Evolutionary conservation across 2,329 filamentous ascomycete species (phyloP).

Genomic region (Phyllachora maydis): DNA sequence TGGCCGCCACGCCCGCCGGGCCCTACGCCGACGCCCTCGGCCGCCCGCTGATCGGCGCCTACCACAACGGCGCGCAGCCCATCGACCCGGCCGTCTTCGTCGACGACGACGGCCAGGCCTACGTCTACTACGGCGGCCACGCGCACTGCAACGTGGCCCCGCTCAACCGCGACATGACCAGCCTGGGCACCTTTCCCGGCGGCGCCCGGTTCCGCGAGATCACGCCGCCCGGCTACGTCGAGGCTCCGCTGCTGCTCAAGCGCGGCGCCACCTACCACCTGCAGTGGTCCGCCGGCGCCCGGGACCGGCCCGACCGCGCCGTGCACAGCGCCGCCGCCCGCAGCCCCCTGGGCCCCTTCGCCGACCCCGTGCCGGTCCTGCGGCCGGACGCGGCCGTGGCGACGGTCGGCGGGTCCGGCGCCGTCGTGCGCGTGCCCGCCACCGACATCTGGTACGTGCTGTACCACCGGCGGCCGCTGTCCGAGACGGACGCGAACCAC

Average conservation of each 20-base stretch:
- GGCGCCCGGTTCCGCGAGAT: constrained; percentile 18
- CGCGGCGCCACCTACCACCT: constrained; percentile 18
- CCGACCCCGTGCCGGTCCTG: constrained; percentile 15
- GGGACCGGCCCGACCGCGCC: constrained; percentile 22
- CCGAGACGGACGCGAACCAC: constrained; percentile 21
- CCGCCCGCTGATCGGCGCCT: constrained; percentile 18
- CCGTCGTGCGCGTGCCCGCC: constrained; percentile 15
- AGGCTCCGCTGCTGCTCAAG: constrained; percentile 21
- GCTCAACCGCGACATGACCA: constrained; percentile 20
- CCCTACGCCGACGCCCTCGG: constrained; percentile 20
- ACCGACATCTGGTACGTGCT: constrained; percentile 21
- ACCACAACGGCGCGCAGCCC: constrained; percentile 22
- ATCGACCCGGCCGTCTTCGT: constrained; percentile 23
- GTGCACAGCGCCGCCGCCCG: constrained; percentile 19
- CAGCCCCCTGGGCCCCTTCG: constrained; percentile 19
- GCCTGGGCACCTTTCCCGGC: constrained; percentile 17
- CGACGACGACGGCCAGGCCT: constrained; percentile 17
- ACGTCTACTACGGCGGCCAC: constrained; percentile 21
- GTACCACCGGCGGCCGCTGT: constrained; percentile 22
- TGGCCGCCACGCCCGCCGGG: constrained; percentile 14
- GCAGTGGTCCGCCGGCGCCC: constrained; percentile 22
- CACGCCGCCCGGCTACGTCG: constrained; percentile 21
- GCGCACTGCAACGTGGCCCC: constrained; percentile 19
- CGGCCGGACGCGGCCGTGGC: constrained; percentile 13
- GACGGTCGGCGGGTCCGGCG: constrained; percentile 17